Conservation (phyloP, 148 eudicot genomes). For the Rhododendron molle region DNA sequence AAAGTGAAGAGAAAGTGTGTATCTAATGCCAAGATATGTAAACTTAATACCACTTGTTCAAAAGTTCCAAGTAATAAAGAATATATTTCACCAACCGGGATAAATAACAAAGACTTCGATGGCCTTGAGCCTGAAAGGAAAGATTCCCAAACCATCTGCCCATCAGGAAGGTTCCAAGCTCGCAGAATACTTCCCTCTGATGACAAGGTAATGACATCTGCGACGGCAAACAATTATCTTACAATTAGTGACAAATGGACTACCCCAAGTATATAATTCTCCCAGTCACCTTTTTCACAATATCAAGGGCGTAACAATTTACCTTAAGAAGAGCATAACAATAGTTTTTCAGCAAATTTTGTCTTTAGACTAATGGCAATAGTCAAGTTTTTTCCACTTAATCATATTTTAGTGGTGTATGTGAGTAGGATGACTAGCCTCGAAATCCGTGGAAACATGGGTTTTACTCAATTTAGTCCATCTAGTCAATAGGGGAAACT, state of each 20-base stretch:
- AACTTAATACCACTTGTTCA: neutral
- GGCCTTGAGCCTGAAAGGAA: conserved; percentile 55
- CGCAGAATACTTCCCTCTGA: conserved; percentile 78
- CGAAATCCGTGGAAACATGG: neutral
- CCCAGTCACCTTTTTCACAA: neutral
- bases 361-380: neutral
- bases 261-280: neutral
- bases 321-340: no score
- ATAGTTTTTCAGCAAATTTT: neutral
- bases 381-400: neutral
- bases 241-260: neutral
- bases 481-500: neutral
- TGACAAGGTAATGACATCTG: conserved; percentile 87
- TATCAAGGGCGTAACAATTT: neutral
- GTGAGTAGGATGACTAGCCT: neutral
- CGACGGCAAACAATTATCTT: neutral
- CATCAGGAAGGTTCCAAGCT: conserved; percentile 99
- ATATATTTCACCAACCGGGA: conserved; percentile 54
- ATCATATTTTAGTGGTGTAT: neutral
- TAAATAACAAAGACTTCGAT: conserved; percentile 57
- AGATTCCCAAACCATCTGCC: conserved; percentile 99
- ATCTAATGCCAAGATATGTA: neutral
- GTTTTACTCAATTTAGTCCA: neutral
- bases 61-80: neutral
- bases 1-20: neutral